phyloP scores from a whole-genome alignment of 805 yeast species.

The Monosporozyma servazzii region DNA sequence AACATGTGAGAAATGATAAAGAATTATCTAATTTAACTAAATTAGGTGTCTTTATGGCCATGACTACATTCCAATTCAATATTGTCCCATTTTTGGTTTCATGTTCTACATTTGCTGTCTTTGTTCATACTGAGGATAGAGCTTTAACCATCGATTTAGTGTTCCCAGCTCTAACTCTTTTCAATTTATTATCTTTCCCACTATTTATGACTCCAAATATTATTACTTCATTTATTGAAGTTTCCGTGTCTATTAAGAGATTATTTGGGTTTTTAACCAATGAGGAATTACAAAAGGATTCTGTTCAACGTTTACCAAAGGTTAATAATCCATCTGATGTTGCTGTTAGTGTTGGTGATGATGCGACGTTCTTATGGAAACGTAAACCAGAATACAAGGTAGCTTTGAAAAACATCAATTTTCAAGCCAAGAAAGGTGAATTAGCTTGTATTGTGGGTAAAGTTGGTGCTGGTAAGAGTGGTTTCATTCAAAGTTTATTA shows the following conservation, averaged over 20 bases:
- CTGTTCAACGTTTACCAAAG: slow-evolving; percentile 38
- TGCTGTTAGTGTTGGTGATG: slow-evolving; percentile 45
- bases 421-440: slow-evolving; percentile 63
- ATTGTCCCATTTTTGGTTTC: slow-evolving; percentile 86
- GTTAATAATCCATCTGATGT: slow-evolving; percentile 54
- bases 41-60: slow-evolving; percentile 65
- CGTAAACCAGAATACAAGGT: slow-evolving; percentile 61
- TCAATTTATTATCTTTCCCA: slow-evolving; percentile 86
- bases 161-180: slow-evolving; percentile 80
- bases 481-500: slow-evolving; percentile 65
- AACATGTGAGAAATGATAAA: slow-evolving; percentile 76
- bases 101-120: slow-evolving; percentile 80
- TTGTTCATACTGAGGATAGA: slow-evolving; percentile 45
- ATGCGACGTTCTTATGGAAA: slow-evolving; percentile 73
- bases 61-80: slow-evolving; percentile 67
- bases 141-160: slow-evolving; percentile 86
- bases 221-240: slow-evolving; percentile 76
- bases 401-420: slow-evolving; percentile 54
- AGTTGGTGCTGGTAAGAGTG: slow-evolving; percentile 87
- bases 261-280: slow-evolving; percentile 62
- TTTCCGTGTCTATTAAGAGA: slow-evolving; percentile 75
- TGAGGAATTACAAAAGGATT: slow-evolving; percentile 76
- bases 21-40: slow-evolving; percentile 68
- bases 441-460: slow-evolving; percentile 79
- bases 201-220: slow-evolving; percentile 88